Evolutionary conservation across 2,329 filamentous ascomycete genomes (phyloP).

Genomic region (Xylariaceae sp.): DNA sequence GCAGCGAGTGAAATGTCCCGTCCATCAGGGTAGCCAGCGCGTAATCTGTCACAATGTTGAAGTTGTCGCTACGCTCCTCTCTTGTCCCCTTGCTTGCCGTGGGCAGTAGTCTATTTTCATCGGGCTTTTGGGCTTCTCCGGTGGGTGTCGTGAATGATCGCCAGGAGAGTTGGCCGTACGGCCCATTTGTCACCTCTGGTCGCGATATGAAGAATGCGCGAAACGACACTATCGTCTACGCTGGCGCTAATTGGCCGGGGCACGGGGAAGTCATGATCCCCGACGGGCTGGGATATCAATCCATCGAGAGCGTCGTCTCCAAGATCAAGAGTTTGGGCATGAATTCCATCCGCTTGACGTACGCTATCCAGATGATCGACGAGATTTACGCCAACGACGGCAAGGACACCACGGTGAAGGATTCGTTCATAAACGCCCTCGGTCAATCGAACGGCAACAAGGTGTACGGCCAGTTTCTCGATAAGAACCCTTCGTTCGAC

Average conservation of each 20-base stretch:
- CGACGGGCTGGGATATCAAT: slow-evolving; percentile 65
- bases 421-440: slow-evolving; percentile 48
- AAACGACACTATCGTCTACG: slow-evolving; percentile 50
- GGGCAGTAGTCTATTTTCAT: slow-evolving; percentile 23
- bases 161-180: slow-evolving; percentile 33
- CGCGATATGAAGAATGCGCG: slow-evolving; percentile 47
- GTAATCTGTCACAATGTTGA: slow-evolving; percentile 22
- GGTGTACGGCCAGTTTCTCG: slow-evolving; percentile 54
- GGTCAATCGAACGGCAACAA: slow-evolving; percentile 56
- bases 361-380: slow-evolving; percentile 66
- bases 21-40: slow-evolving; percentile 8
- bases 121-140: slow-evolving; percentile 25
- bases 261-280: slow-evolving; percentile 66
- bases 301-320: slow-evolving; percentile 55
- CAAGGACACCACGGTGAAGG: slow-evolving; percentile 48
- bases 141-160: slow-evolving; percentile 19
- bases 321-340: slow-evolving; percentile 63
- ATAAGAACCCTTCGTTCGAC: slow-evolving; percentile 60
- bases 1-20: slow-evolving; percentile 2
- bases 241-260: slow-evolving; percentile 65
- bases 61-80: slow-evolving; percentile 16
- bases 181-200: slow-evolving; percentile 43
- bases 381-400: slow-evolving; percentile 55
- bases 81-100: slow-evolving; percentile 32
- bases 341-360: slow-evolving; percentile 66